Evolutionary conservation across 139 green algal species (phyloP).

Genomic region (Medakamo hakoo): DNA sequence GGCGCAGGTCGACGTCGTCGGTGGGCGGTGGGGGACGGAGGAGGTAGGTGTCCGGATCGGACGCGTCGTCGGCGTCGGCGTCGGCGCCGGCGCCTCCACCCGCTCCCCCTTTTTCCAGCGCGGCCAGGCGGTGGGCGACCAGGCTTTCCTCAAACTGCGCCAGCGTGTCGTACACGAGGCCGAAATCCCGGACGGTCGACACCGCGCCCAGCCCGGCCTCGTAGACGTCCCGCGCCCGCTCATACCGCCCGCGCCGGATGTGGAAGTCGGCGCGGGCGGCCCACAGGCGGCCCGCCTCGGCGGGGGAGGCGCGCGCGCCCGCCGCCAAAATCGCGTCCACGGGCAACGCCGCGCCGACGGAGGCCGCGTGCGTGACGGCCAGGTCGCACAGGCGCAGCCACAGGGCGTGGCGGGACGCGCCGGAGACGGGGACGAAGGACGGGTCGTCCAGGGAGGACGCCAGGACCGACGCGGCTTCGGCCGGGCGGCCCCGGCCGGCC

Average conservation of each 20-base stretch:
- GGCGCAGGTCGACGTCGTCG: conserved; percentile 81
- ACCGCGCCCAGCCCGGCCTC: conserved; percentile 74
- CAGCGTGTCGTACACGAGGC: conserved; percentile 92
- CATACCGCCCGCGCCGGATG: conserved; percentile 85
- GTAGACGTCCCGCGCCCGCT: conserved; percentile 92
- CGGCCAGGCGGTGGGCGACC: conserved; percentile 63
- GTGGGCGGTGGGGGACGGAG: conserved; percentile 58
- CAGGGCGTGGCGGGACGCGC: conserved; percentile 88
- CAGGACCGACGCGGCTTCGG: conserved; percentile 63
- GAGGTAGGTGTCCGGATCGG: conserved; percentile 51
- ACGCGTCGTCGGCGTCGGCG: conserved; percentile 9
- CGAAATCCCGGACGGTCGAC: conserved; percentile 71
- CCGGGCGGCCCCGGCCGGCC: conserved; percentile 49
- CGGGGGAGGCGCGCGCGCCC: conserved; percentile 59
- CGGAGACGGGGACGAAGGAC: conserved; percentile 73
- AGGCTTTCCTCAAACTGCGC: conserved; percentile 82
- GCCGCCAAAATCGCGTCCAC: conserved; percentile 57
- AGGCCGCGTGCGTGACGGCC: conserved; percentile 70
- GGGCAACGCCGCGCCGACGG: conserved; percentile 35
- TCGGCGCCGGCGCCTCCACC: conserved; percentile 1
- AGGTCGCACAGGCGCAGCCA: conserved; percentile 98
- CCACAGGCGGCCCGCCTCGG: conserved; percentile 93
- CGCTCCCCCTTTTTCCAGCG: conserved; percentile 21
- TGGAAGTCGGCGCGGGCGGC: conserved; percentile 92
- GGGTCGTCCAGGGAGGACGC: conserved; percentile 72